Conservation (phyloP, 352 stramenopile species). For the Globisporangium abappressorium region DNA sequence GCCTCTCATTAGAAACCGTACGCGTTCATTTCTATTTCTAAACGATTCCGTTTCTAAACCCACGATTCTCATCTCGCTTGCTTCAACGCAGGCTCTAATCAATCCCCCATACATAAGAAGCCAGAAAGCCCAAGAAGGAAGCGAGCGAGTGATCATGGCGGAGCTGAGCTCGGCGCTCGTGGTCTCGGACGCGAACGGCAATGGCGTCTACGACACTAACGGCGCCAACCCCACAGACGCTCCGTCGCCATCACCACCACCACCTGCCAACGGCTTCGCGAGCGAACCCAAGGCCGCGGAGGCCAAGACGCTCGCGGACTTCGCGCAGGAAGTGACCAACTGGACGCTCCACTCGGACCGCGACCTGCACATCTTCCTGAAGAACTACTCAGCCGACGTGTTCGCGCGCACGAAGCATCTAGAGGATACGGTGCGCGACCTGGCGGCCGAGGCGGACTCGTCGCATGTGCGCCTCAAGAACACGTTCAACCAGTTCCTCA, state of each 20-base stretch:
- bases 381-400: constrained; percentile 61
- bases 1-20: not conserved
- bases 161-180: constrained; percentile 3
- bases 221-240: not conserved
- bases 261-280: not conserved
- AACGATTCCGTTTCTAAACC: not conserved
- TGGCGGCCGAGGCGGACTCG: constrained; percentile 61
- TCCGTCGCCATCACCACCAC: not conserved
- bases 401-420: constrained; percentile 72
- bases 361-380: constrained; percentile 65
- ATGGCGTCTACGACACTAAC: not conserved
- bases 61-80: not conserved
- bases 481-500: constrained; percentile 86
- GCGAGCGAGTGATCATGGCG: constrained; percentile 2
- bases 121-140: not conserved
- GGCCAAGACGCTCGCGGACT: constrained; percentile 39
- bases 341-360: constrained; percentile 81
- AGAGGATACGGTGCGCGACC: constrained; percentile 66
- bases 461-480: constrained; percentile 77
- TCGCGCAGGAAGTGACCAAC: constrained; percentile 42
- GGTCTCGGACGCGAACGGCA: not conserved
- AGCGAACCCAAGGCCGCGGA: constrained; percentile 14
- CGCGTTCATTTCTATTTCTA: not conserved
- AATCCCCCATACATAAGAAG: constrained; percentile 7
- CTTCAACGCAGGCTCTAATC: not conserved